Evolutionary conservation across 306 rosid genomes (phyloP), one percentile per base, ranked within the genome.

Genomic region (Cicer chorassanicum): DNA sequence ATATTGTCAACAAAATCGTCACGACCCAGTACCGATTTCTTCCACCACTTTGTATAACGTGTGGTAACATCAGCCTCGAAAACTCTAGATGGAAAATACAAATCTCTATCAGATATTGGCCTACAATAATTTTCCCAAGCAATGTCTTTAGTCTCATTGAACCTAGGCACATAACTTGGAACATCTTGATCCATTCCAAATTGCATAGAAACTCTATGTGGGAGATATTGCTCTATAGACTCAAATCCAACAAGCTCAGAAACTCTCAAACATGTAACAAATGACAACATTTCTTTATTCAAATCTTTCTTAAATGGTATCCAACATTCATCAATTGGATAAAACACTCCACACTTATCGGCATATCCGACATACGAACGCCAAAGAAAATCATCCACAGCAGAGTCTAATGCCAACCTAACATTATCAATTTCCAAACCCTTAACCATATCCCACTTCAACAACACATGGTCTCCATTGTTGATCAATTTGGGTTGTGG

Each of bases 121-220:
- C 78, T 76, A 21, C 44, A 42, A 72, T 71, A 86, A 49, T 74
- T 59, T 44, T 21, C 48, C 90, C 89, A 86, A 36, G 85, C 85
- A 59, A 54, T 19, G 38, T 38, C 76, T 19, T 15, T 39, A 56
- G 34, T 68, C 16, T 48, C 19, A 15, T 62, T 49, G 8, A 9
- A 7, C 12, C n/a, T 36, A 48, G 73, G 16, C 55, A 44, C 70
- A 34, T 3, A 18, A 42, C 69, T 66, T 0, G 87, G 92, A 57
- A 88, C 38, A 61, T 83, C 92, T 77, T 88, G 92, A 79, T 90
- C 92, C 76, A 84, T 66, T 41, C 94, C 89, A 66, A 89, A 87
- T 73, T 87, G 91, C 89, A 83, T 72, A 2, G 89, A 80, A 19
- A 89, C 87, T 68, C 88, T 63, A 61, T 87, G 88, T 4, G 91